phyloP scores from a whole-genome alignment of 495 filamentous ascomycete species.

The Trichocladium uniseriatum region DNA sequence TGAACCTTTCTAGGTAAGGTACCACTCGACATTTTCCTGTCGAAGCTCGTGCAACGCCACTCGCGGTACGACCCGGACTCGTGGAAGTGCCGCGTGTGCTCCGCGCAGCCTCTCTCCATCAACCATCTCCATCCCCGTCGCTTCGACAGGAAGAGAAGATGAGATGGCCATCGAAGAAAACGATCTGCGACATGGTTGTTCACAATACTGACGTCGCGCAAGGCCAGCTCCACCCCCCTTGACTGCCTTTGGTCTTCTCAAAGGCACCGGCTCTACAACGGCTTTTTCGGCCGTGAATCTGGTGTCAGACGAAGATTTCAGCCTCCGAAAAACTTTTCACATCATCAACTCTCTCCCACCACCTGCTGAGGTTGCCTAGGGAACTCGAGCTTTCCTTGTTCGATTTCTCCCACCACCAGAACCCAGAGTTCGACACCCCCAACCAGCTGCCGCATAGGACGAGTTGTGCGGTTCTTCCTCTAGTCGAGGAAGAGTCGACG shows the following conservation, averaged over 20 bases:
- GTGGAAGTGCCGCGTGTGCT: neutral
- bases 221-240: neutral
- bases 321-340: conserved; percentile 52
- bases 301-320: conserved; percentile 73
- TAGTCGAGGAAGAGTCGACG: conserved; percentile 86
- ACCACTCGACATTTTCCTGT: neutral
- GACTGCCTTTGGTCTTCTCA: conserved; percentile 60
- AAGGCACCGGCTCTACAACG: conserved; percentile 60
- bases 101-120: too few species aligned
- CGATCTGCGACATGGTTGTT: neutral
- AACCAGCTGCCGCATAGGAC: conserved; percentile 98
- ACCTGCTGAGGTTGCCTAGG: conserved; percentile 44
- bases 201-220: conserved; percentile 1
- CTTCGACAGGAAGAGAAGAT: neutral
- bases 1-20: conserved; percentile 1
- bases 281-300: conserved; percentile 55
- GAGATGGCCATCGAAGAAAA: neutral
- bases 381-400: conserved; percentile 38
- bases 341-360: conserved; percentile 51
- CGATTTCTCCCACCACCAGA: conserved; percentile 48
- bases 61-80: conserved; percentile 1
- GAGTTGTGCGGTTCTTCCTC: conserved; percentile 94
- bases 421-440: conserved; percentile 45
- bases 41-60: conserved; percentile 2
- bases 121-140: neutral